Conservation (phyloP, 2,329 filamentous ascomycete species). For the Aspergillus sclerotialis region DNA sequence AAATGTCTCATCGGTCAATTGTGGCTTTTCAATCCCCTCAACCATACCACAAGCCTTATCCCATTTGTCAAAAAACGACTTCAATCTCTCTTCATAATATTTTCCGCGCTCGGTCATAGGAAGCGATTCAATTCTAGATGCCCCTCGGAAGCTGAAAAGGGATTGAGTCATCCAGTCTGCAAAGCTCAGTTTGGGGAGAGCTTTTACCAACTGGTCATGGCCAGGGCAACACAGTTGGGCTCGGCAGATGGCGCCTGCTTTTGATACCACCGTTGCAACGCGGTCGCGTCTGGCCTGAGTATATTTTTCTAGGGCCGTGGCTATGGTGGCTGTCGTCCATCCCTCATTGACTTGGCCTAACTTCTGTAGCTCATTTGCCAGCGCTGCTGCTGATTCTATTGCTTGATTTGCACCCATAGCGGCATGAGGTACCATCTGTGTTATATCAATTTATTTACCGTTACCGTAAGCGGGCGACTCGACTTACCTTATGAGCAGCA, state of each 20-base stretch:
- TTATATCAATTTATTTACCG: background rate
- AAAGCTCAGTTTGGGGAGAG: background rate
- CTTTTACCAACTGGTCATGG: background rate
- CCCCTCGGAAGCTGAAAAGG: background rate
- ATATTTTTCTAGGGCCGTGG: conserved; percentile 5
- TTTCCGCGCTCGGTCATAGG: background rate
- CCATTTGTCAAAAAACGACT: background rate
- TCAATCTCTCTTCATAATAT: background rate
- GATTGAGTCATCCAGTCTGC: background rate
- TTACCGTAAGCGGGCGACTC: background rate
- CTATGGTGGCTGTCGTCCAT: conserved; percentile 3
- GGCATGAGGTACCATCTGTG: conserved; percentile 10
- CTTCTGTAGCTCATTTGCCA: conserved; percentile 9
- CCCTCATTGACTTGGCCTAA: conserved; percentile 1
- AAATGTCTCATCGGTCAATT: background rate
- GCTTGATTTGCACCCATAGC: conserved; percentile 14
- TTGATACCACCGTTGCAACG: background rate
- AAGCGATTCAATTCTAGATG: background rate
- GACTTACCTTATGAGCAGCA: conserved; percentile 11
- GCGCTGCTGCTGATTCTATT: conserved; percentile 13
- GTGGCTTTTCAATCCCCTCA: background rate
- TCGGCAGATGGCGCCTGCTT: background rate
- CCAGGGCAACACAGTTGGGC: background rate
- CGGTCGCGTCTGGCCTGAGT: conserved; percentile 9
- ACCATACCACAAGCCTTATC: background rate